Percentiles rank a stretch among this genome's conserved stretches.
These are phyloP conservation scores for Entomophthora muscae DNA, from an alignment of 371 early-diverging fungal species.

Conservation along the genomic window DNA sequence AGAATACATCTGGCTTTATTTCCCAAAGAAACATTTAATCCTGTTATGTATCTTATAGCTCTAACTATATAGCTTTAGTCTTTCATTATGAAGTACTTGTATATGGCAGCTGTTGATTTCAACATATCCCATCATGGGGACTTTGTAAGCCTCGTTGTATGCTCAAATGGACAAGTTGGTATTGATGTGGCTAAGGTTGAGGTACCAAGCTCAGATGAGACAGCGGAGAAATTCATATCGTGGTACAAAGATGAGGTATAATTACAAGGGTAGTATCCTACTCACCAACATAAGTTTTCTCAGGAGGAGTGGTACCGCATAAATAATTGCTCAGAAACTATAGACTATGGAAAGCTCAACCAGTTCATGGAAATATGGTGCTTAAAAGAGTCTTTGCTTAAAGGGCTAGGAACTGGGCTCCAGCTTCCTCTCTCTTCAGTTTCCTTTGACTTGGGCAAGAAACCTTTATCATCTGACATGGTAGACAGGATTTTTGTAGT, in stretches of 20 bases:
- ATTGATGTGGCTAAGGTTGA: conserved; percentile 28
- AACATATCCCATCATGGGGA: conserved; percentile 46
- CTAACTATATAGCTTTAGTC: not conserved
- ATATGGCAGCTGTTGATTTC: conserved; percentile 16
- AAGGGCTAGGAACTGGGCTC: conserved; percentile 2
- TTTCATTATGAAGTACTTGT: not conserved
- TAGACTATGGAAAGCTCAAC: not conserved
- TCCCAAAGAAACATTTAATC: not conserved
- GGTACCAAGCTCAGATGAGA: conserved; percentile 9
- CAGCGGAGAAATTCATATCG: not conserved
- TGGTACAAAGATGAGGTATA: conserved; percentile 7
- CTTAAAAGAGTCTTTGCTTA: conserved; percentile 4
- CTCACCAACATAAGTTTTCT: no score
- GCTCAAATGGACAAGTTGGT: conserved; percentile 19
- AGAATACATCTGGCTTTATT: no score
- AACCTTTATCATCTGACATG: not conserved
- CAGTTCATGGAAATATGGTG: conserved; percentile 9
- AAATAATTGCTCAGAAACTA: not conserved
- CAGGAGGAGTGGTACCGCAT: not conserved
- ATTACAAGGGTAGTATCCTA: no score
- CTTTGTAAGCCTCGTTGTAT: conserved; percentile 31
- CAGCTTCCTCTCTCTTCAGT: not conserved
- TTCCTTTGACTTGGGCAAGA: not conserved
- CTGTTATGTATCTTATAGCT: not conserved
- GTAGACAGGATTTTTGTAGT: not conserved